Evolutionary conservation across 2,329 filamentous ascomycete species (phyloP), one percentile per base, ranked within the genome.

Genomic region (Parafenestella ontariensis): DNA sequence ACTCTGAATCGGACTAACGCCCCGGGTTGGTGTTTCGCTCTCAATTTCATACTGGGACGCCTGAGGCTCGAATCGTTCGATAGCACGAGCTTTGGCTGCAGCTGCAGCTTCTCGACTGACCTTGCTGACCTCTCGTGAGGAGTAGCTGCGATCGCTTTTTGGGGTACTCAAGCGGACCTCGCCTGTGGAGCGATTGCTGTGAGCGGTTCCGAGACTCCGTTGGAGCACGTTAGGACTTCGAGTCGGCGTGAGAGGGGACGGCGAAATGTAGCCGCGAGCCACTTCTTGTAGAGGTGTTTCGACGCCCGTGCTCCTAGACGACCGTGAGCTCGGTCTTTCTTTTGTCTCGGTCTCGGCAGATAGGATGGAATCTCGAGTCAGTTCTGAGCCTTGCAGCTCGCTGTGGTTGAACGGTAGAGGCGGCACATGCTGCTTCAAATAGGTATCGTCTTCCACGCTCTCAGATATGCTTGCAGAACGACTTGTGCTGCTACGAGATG

Each of bases 1-100:
- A 66, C 93, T 97, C 64, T 95, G 93, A 55, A 96, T 93, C 0
- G 94, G 94, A 70, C 93, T 97, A 44, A 96, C 78, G 10, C 87
- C 89, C 37, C 90, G 88, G 37, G 83, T 62, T 3, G 72, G 68
- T 2, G 68, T 70, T 5, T 71, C 59, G 18, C 69, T 69, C 5
- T 66, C 70, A 48, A 75, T 72, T 44, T 76, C 73, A 49, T 71
- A 75, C 43, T 73, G 71, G n/a, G 73, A 74, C 5, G 67, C 63
- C 33, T 72, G 72, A n/a, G 70, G 67, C 37, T 70, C 61, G 9
- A 64, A 60, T 26, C 63, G 66, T 57, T 75, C 73, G 23, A 75
- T 66, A 7, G 73, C 72, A 46, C 72, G 72, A 49, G 59, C 68
- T 54, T 75, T 75, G 15, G 72, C 78, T 15, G 80, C 70, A 4